These are phyloP conservation scores for Nymphaea thermarum DNA, from an alignment of 164 flowering plant species.

Conservation along the genomic window DNA sequence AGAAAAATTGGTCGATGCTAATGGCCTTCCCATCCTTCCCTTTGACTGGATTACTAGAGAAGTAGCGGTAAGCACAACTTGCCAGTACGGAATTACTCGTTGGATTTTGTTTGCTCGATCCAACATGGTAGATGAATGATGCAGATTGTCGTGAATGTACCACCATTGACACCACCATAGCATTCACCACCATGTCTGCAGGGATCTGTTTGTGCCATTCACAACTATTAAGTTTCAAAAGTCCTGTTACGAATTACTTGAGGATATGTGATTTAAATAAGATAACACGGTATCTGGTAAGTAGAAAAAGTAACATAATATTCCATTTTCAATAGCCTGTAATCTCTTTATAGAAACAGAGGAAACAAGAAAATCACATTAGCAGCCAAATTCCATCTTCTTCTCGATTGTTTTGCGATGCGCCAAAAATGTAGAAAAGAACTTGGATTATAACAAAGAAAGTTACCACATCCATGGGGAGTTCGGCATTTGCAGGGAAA, in stretches of 20 bases:
- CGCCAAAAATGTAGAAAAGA: background rate
- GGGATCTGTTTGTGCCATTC: conserved; percentile 39
- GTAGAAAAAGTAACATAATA: too few relatives aligned
- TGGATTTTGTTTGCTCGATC: conserved; percentile 50
- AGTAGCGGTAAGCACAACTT: conserved; percentile 20
- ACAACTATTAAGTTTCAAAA: background rate
- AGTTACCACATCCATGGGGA: conserved; percentile 37
- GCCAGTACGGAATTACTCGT: conserved; percentile 7
- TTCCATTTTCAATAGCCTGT: too few relatives aligned
- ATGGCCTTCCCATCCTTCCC: conserved; percentile 38
- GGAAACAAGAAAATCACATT: too few relatives aligned
- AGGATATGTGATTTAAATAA: too few relatives aligned
- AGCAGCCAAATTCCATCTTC: too few relatives aligned
- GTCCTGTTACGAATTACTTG: background rate
- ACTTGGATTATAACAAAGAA: too few relatives aligned
- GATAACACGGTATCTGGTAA: too few relatives aligned
- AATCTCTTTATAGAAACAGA: too few relatives aligned
- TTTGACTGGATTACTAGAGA: conserved; percentile 32
- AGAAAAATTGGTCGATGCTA: conserved; percentile 17
- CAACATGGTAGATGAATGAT: conserved; percentile 38
- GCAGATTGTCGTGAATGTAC: conserved; percentile 26
- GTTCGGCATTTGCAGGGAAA: conserved; percentile 35
- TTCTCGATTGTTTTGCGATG: too few relatives aligned
- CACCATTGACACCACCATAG: conserved; percentile 45
- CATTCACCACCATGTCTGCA: conserved; percentile 82